A percentile compares a stretch with the other conserved stretches of the same genome.
phyloP scores from a whole-genome alignment of 345 rosid genomes.

The Citrus trifoliata region DNA sequence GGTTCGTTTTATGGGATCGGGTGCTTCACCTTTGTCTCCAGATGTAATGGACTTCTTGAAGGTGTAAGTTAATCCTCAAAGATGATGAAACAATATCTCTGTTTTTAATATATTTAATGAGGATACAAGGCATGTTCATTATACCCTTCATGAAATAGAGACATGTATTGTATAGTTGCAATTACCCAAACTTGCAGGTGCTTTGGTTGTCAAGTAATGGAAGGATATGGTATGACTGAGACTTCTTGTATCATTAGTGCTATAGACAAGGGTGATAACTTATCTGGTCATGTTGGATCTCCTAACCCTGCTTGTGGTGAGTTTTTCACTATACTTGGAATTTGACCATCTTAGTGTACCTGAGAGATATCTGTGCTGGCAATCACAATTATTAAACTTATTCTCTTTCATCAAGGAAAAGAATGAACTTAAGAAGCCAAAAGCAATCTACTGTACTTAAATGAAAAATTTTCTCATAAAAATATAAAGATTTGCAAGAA shows the following conservation, averaged over 20 bases:
- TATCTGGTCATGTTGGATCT: slow-evolving; percentile 89
- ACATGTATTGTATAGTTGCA: not conserved
- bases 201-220: slow-evolving; percentile 78
- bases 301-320: slow-evolving; percentile 80
- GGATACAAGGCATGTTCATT: too few species aligned
- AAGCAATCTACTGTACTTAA: not conserved
- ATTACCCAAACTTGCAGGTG: slow-evolving; percentile 46
- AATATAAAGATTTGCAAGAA: not conserved
- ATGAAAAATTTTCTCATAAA: not conserved
- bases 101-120: not conserved
- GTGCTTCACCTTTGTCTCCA: slow-evolving; percentile 91
- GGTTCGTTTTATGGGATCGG: slow-evolving; percentile 70
- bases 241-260: slow-evolving; percentile 66
- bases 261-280: slow-evolving; percentile 62
- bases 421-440: not conserved
- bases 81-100: not conserved
- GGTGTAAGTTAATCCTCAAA: slow-evolving; percentile 56
- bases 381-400: not conserved
- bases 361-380: not conserved
- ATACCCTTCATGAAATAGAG: too few species aligned
- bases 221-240: slow-evolving; percentile 97
- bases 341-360: not conserved
- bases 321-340: slow-evolving; percentile 11
- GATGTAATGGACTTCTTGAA: slow-evolving; percentile 81
- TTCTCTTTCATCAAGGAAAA: not conserved